Percentiles rank a stretch among this genome's conserved stretches.
Evolutionary conservation across 2,329 filamentous ascomycete species (phyloP).

Genomic region (Septoria linicola): DNA sequence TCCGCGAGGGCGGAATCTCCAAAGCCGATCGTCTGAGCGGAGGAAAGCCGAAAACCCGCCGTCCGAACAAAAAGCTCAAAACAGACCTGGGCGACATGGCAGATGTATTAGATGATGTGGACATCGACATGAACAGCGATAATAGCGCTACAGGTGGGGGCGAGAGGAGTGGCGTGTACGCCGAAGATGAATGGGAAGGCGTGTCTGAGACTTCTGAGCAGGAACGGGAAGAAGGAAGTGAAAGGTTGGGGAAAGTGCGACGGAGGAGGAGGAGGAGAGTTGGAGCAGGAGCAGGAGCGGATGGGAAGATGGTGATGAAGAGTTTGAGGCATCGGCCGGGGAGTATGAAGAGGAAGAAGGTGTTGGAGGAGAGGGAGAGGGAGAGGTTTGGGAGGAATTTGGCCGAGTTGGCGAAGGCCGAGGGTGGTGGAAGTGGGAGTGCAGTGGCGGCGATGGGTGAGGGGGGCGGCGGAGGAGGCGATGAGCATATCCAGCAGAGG

Average conservation of each 20-base stretch:
- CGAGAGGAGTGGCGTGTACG: constrained; percentile 6
- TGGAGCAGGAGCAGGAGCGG: constrained; percentile 36
- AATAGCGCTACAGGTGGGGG: constrained; percentile 9
- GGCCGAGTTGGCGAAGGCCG: constrained; percentile 60
- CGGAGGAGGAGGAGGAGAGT: constrained; percentile 16
- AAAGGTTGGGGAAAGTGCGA: not conserved
- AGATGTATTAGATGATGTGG: constrained; percentile 64
- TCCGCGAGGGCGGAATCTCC: constrained; percentile 57
- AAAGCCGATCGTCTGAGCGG: no score
- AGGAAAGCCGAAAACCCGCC: constrained; percentile 53
- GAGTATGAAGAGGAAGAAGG: constrained; percentile 79
- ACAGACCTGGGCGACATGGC: constrained; percentile 73
- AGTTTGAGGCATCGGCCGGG: constrained; percentile 74
- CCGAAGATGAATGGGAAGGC: constrained; percentile 22
- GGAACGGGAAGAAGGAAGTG: not conserved
- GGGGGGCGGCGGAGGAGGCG: constrained; percentile 22
- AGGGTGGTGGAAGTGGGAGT: constrained; percentile 8
- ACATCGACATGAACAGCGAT: no score
- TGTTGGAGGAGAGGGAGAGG: constrained; percentile 75
- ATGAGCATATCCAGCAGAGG: constrained; percentile 53
- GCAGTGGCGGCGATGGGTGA: constrained; percentile 28
- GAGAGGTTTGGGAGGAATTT: constrained; percentile 81
- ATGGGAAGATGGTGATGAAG: constrained; percentile 68
- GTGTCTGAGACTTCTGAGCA: constrained; percentile 10
- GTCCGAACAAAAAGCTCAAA: constrained; percentile 74